Percentiles rank a stretch among this genome's conserved stretches.
Evolutionary conservation across 306 rosid genomes (phyloP).

Genomic region (Pterocarpus santalinus): DNA sequence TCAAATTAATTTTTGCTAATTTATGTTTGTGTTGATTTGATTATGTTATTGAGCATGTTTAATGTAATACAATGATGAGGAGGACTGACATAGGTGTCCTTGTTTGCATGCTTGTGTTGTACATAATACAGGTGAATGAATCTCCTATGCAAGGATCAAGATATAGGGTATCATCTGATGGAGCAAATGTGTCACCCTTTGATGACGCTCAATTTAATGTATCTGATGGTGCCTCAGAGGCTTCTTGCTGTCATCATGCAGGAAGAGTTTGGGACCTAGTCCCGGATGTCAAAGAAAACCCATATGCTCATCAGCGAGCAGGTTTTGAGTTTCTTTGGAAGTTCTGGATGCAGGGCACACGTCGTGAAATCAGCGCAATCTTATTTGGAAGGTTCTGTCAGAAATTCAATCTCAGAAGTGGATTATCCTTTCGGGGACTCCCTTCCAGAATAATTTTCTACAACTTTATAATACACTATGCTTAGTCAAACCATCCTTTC

Average conservation of each 20-base stretch:
- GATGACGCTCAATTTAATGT: conserved; percentile 21
- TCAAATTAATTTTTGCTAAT: not conserved
- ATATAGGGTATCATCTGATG: not conserved
- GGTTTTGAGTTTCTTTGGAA: conserved; percentile 60
- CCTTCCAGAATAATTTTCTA: conserved; percentile 55
- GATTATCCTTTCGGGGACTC: conserved; percentile 59
- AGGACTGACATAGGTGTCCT: not conserved
- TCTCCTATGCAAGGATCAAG: conserved; percentile 4
- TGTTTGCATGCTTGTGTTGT: conserved; percentile 7
- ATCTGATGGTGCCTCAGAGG: not conserved
- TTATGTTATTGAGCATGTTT: not conserved
- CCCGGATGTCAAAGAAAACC: conserved; percentile 43
- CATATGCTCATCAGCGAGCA: conserved; percentile 56
- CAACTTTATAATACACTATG: conserved; percentile 49
- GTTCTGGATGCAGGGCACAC: conserved; percentile 61
- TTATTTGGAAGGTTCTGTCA: conserved; percentile 45
- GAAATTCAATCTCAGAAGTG: conserved; percentile 37
- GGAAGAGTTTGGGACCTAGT: conserved; percentile 58
- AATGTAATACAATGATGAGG: conserved; percentile 3
- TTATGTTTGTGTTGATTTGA: conserved; percentile 8
- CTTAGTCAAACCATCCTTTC: conserved; percentile 49
- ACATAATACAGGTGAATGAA: conserved; percentile 36
- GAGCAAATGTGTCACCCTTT: not conserved
- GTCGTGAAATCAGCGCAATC: conserved; percentile 42
- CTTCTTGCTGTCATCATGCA: not conserved